A percentile compares a stretch with the other conserved stretches of the same genome.
Conservation (phyloP, 139 green algal species). For the Zygnema circumcarinatum region DNA sequence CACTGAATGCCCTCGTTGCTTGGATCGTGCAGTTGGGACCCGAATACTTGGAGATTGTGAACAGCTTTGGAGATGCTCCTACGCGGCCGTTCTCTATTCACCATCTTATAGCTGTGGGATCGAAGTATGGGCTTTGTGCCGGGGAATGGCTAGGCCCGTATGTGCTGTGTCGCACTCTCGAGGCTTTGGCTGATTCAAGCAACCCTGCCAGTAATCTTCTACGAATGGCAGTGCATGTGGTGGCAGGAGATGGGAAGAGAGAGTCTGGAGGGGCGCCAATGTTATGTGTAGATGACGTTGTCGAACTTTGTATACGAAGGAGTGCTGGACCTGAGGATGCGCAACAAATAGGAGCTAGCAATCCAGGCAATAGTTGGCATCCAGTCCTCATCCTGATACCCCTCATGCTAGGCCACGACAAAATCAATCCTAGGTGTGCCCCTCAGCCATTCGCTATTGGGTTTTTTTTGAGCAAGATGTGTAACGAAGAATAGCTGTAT, state of each 20-base stretch:
- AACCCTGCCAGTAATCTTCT: background rate
- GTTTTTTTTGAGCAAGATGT: background rate
- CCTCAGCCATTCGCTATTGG: slow-evolving; percentile 1
- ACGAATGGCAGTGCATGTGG: slow-evolving; percentile 20
- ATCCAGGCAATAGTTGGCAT: slow-evolving; percentile 17
- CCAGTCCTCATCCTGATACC: slow-evolving; percentile 79
- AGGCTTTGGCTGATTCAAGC: slow-evolving; percentile 54
- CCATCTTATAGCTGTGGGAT: slow-evolving; percentile 74
- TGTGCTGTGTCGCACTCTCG: slow-evolving; percentile 79
- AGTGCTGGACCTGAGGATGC: background rate
- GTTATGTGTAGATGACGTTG: background rate
- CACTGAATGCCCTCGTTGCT: too few species aligned
- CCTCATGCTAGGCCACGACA: slow-evolving; percentile 81
- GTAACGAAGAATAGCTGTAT: background rate
- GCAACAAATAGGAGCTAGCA: too few species aligned
- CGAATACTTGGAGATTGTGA: background rate
- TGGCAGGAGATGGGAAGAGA: slow-evolving; percentile 30
- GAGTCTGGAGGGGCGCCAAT: slow-evolving; percentile 31
- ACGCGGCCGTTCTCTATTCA: slow-evolving; percentile 77
- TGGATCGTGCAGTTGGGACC: background rate
- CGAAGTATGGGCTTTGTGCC: slow-evolving; percentile 71
- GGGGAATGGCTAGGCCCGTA: slow-evolving; percentile 90
- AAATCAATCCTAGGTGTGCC: slow-evolving; percentile 67
- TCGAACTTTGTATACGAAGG: background rate
- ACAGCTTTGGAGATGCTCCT: background rate